These are phyloP conservation scores for Chlamydomonas eustigma DNA, from an alignment of 139 green algal genomes.

Conservation along the genomic window DNA sequence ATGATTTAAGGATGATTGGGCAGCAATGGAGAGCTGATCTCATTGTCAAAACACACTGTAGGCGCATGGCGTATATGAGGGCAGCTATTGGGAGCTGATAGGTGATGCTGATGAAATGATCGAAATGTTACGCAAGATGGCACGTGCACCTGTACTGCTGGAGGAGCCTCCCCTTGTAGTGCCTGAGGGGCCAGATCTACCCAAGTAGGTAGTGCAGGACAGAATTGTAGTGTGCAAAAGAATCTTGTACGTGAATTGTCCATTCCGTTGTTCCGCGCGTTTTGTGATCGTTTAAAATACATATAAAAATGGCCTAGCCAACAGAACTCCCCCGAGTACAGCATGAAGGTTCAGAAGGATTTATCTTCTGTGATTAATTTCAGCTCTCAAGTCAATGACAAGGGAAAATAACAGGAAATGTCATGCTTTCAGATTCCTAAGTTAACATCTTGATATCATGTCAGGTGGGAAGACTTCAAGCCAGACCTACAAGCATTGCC, in stretches of 20 bases:
- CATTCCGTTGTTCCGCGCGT: no score
- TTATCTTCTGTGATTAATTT: no score
- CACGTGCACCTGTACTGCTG: slow-evolving; percentile 33
- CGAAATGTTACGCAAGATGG: slow-evolving; percentile 44
- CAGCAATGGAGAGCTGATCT: not conserved
- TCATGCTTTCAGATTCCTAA: no score
- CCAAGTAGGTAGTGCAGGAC: slow-evolving; percentile 17
- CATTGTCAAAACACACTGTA: slow-evolving; percentile 16
- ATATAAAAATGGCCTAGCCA: no score
- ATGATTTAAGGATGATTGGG: no score
- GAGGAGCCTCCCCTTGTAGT: slow-evolving; percentile 50
- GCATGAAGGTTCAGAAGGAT: no score
- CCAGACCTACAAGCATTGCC: slow-evolving; percentile 39
- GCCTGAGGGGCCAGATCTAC: slow-evolving; percentile 34
- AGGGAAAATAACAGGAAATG: no score
- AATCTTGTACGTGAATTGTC: no score
- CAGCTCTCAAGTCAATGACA: no score
- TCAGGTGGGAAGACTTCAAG: slow-evolving; percentile 58
- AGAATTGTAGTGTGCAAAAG: no score
- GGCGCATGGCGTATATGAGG: slow-evolving; percentile 64
- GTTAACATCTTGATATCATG: not conserved
- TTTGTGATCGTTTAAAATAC: no score
- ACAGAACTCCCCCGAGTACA: no score
- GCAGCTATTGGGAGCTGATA: slow-evolving; percentile 66
- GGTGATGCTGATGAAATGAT: slow-evolving; percentile 45